Evolutionary conservation across 331 rosid species (phyloP).

Genomic region (Acacia pycnantha): DNA sequence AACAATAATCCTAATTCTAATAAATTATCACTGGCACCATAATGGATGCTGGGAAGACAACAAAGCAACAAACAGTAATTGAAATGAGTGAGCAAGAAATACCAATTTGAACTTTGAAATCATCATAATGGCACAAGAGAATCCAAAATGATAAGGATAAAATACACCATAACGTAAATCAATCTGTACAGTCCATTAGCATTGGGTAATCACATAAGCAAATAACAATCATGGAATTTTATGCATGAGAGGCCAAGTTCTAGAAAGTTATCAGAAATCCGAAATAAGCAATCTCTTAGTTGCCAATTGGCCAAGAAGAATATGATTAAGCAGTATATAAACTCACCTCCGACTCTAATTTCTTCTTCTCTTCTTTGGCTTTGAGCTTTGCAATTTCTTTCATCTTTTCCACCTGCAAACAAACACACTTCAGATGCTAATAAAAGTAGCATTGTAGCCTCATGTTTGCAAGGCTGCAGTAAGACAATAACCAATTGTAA

Average conservation of each 20-base stretch:
- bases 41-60: not conserved
- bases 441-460: constrained; percentile 6
- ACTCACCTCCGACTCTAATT: constrained; percentile 74
- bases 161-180: not conserved
- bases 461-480: constrained; percentile 5
- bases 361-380: constrained; percentile 86
- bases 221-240: constrained; percentile 3
- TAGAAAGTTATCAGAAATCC: constrained; percentile 1
- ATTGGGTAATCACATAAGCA: constrained; percentile 3
- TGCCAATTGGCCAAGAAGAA: constrained; percentile 21
- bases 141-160: constrained; percentile 3
- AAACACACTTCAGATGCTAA: constrained; percentile 13
- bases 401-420: constrained; percentile 80
- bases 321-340: not conserved
- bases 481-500: not conserved
- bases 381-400: constrained; percentile 77
- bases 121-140: not conserved
- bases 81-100: not conserved
- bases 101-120: not conserved
- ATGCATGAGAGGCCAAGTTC: constrained; percentile 17
- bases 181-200: not conserved
- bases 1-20: not conserved
- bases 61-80: constrained; percentile 1
- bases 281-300: constrained; percentile 23
- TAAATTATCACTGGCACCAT: not conserved